Evolutionary conservation across 2,329 filamentous ascomycete species (phyloP).

Genomic region (Dactylellina sp.): DNA sequence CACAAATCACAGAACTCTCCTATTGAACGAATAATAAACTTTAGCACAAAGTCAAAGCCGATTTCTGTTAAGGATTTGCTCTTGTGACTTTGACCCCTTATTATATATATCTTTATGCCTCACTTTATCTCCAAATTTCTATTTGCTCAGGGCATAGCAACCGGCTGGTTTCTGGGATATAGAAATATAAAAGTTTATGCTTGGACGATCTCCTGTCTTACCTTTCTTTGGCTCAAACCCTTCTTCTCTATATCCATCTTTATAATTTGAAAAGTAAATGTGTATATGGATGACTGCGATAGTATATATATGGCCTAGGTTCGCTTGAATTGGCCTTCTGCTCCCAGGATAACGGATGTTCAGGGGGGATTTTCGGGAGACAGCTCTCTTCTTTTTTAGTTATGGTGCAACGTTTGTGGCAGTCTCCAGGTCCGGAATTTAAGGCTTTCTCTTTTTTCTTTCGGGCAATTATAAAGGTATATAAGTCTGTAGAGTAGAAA

Average conservation of each 20-base stretch:
- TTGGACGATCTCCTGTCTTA: slow-evolving; percentile 26
- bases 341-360: slow-evolving; percentile 6
- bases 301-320: not conserved
- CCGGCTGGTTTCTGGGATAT: slow-evolving; percentile 24
- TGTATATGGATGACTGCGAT: slow-evolving; percentile 15
- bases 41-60: slow-evolving; percentile 44
- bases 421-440: not conserved
- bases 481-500: slow-evolving; percentile 3
- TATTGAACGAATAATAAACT: slow-evolving; percentile 42
- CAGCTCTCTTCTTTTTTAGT: slow-evolving; percentile 11
- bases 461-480: not conserved
- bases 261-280: not conserved
- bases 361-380: not conserved
- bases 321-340: slow-evolving; percentile 5
- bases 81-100: slow-evolving; percentile 16
- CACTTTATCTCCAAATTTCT: slow-evolving; percentile 11
- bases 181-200: slow-evolving; percentile 51
- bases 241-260: not conserved
- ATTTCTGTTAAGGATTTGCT: slow-evolving; percentile 55
- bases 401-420: slow-evolving; percentile 41
- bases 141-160: slow-evolving; percentile 8
- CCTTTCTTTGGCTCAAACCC: not conserved
- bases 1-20: slow-evolving; percentile 43
- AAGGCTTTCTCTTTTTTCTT: slow-evolving; percentile 10
- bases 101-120: not conserved